Base-by-base conservation (phyloP, 2,329 filamentous ascomycete genomes). In the Hymenoscyphus infarciens region DNA sequence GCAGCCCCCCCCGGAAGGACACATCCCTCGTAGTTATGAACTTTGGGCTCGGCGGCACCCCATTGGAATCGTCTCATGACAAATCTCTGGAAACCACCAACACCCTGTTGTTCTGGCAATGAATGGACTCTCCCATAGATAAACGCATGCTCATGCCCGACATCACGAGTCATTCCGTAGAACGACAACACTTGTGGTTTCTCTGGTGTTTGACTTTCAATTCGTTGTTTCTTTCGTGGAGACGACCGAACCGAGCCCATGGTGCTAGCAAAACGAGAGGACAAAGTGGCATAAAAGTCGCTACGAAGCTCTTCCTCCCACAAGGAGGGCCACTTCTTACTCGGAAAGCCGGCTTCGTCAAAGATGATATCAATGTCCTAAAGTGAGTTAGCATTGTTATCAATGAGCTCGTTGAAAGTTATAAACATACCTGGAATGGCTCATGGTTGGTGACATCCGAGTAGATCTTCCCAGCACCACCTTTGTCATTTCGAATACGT, bases 21-120 rank as follows among this genome's bases (percentile, higher is more conserved):
- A 25, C 77, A 71, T 0, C 78, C 80, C 68, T 83, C 80, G 61
- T 82, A 83, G 3, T 57, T 8, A 52, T 52, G 62, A 54, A 13
- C 64, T 52, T 2, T 38, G 13, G 35, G 13, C 35, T 38, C 35
- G 3, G 13, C 3, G 35, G 13, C 13, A 16, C 13, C 13, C 35
- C 67, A 63, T 45, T 69, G 70, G 59, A 81, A 81, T 70, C 82
- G 83, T 77, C 84, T 80, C 74, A 85, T 80, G 0, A 78, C 81
- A 61, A 85, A 74, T 35, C 82, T 77, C 72, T 83, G 80, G 75
- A 80, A 85, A 22, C 83, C 83, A 0, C 78, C 77, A 13, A 85
- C 79, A 1, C 75, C 77, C 16, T 76, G 64, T 65, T 85, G 82
- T 2, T 74, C 67, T 0, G 79, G 79, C 1, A 85, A 71, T 0